Evolutionary conservation across 1,284 basidiomycete species (phyloP).

Genomic region (Lentinula novae-zelandiae): DNA sequence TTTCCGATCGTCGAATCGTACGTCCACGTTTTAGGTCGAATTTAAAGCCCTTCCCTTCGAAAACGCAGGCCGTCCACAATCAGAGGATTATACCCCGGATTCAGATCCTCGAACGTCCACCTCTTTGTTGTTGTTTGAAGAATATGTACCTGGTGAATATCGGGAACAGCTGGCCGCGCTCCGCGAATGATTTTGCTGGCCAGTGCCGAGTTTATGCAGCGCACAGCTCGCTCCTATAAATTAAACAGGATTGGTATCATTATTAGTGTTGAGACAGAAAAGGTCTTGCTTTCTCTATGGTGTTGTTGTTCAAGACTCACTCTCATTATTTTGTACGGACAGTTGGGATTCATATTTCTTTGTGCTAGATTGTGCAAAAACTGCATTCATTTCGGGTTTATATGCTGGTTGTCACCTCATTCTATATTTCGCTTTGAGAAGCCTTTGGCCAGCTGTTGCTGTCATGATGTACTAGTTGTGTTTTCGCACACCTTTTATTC

Average conservation of each 20-base stretch:
- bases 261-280: not conserved
- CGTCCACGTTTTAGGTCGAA: slow-evolving; percentile 55
- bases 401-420: not conserved
- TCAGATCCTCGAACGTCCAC: slow-evolving; percentile 38
- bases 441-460: not conserved
- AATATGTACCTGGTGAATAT: slow-evolving; percentile 85
- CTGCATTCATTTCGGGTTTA: not conserved
- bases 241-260: not conserved
- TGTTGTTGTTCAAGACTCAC: not conserved
- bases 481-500: not conserved
- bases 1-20: not conserved
- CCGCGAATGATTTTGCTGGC: not conserved
- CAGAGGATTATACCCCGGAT: not conserved
- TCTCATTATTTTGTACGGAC: not conserved
- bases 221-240: too few species aligned
- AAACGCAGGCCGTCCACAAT: slow-evolving; percentile 20
- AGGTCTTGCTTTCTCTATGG: not conserved
- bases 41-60: slow-evolving; percentile 64
- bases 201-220: not conserved
- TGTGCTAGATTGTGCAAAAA: not conserved
- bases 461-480: not conserved
- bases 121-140: slow-evolving; percentile 78
- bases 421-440: not conserved
- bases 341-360: not conserved
- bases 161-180: slow-evolving; percentile 52